Evolutionary conservation across 768 basidiomycete genomes (phyloP), one percentile per base, ranked within the genome.

Genomic region (Hypholoma sublateritium): DNA sequence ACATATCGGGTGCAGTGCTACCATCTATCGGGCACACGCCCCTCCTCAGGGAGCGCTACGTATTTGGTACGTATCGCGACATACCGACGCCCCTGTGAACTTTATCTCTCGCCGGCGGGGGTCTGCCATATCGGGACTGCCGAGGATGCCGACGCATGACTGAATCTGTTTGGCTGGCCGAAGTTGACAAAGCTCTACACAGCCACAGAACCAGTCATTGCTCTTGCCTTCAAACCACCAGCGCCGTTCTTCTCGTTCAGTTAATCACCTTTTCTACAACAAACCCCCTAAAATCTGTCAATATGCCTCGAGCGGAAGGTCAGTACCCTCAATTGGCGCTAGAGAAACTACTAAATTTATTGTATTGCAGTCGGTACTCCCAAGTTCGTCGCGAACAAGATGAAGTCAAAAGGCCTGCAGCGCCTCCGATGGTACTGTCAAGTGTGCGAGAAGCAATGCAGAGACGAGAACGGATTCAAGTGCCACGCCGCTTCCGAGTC

Each of bases 401-500:
- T 96, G 90, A 98, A 98, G 77, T 89, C 94, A 56, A 98, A 98
- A 69, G 96, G 95, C 65, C 79, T 96, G 48, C 96, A 97, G 72
- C 86, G 94, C 67, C 84, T 98, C 61, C 84, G 95, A 60, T 98
- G 95, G 96, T 99, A 92, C 75, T 98, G 96, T 68, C 96, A 99
- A 80, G 93, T 98, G 62, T 98, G 97, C 83, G 77, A 98, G 81
- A 99, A 99, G 71, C 96, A 98, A 73, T 98, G 96, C 72, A 80
- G 95, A 69, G 92, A 98, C 72, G 97, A 98, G 77, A 99, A 99
- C 72, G 97, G 95, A 16, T 99, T 98, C 84, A 97, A 97, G 74
- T 95, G 93, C 71, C 95, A 98, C 70, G 83, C 87, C 14, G 82
- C 84, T 53, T 92, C 91, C 28, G 94, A 96, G 71, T 80, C 88